Base-by-base conservation (phyloP, 768 basidiomycete genomes). In the Gloeopeniophorella convolvens region DNA sequence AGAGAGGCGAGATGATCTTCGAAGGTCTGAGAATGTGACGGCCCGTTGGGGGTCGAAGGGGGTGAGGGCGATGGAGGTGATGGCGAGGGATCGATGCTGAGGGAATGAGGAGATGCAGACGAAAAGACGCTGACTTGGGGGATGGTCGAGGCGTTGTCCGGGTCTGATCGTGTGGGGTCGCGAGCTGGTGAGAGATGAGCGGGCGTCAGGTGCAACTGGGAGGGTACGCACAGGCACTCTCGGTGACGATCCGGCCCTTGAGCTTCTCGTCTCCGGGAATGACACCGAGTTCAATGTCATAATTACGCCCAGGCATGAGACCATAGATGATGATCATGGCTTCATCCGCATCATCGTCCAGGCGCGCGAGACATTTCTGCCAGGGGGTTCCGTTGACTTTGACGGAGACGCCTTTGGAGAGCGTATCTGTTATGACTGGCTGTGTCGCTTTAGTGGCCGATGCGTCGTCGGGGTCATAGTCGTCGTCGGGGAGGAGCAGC, bases 261-360 rank as follows among this genome's bases (percentile, higher is more conserved):
- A 85, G 69, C n/a, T 59, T 54, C 20, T 78, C 72, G 21, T 80
- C 82, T 5, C 74, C 74, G 8, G 80, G 79, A 4, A 84, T 80
- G 23, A 94, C 74, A 2, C 77, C 83, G 10, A 96, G 70, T 60
- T 92, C 88, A 44, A 96, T 82, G 60, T 96, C 91, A 60, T 96
- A 96, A 63, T 89, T 87, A 48, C 88, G 77, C 2, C 88, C 88
- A 3, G 91, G 92, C 71, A 87, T 78, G 39, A 97, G 73, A 1
- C 89, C 90, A 51, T 91, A 93, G 23, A 97, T 79, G 51, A 95
- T 88, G 45, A 96, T 89, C 48, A 94, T 80, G 0, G 90, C 93
- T 61, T 95, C 87, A 57, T 94, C 91, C 0, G 76, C 74, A 45
- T 80, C 77, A 36, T 92, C 89, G 62, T 88, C 83, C 54, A 89